These are phyloP conservation scores for Saturnispora quitensis DNA, from an alignment of 805 yeast species.

Conservation along the genomic window DNA sequence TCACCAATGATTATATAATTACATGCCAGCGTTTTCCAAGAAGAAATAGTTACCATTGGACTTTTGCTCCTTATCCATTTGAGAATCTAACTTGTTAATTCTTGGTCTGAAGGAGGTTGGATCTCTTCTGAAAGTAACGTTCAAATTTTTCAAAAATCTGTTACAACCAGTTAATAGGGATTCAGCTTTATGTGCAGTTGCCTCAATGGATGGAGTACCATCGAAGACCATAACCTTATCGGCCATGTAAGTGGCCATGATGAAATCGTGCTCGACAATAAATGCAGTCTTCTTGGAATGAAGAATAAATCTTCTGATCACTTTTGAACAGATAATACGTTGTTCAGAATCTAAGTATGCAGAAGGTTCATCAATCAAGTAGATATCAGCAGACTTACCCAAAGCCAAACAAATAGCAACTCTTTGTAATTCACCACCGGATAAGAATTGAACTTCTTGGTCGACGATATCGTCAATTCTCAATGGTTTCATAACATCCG, in stretches of 20 bases:
- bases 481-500: slow-evolving; percentile 95
- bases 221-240: slow-evolving; percentile 98
- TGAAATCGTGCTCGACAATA: slow-evolving; percentile 98
- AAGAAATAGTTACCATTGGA: slow-evolving; percentile 88
- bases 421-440: slow-evolving; percentile 99
- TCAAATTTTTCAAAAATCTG: slow-evolving; percentile 90
- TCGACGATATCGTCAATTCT: slow-evolving; percentile 90
- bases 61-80: slow-evolving; percentile 98
- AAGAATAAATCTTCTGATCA: slow-evolving; percentile 89
- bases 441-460: slow-evolving; percentile 93
- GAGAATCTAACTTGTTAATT: slow-evolving; percentile 94
- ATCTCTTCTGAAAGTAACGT: slow-evolving; percentile 98
- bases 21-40: slow-evolving; percentile 57
- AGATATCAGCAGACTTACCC: slow-evolving; percentile 93
- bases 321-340: slow-evolving; percentile 98
- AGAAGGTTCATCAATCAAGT: slow-evolving; percentile 96
- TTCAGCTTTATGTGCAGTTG: slow-evolving; percentile 85
- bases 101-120: slow-evolving; percentile 98
- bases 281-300: slow-evolving; percentile 99
- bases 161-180: slow-evolving; percentile 94
- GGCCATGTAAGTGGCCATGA: slow-evolving; percentile 99
- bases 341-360: slow-evolving; percentile 99
- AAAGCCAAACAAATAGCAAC: slow-evolving; percentile 94
- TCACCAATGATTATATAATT: slow-evolving; percentile 1
- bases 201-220: slow-evolving; percentile 82